Evolutionary conservation across 2,329 filamentous ascomycete species (phyloP).

Genomic region (Apiospora kogelbergensis): DNA sequence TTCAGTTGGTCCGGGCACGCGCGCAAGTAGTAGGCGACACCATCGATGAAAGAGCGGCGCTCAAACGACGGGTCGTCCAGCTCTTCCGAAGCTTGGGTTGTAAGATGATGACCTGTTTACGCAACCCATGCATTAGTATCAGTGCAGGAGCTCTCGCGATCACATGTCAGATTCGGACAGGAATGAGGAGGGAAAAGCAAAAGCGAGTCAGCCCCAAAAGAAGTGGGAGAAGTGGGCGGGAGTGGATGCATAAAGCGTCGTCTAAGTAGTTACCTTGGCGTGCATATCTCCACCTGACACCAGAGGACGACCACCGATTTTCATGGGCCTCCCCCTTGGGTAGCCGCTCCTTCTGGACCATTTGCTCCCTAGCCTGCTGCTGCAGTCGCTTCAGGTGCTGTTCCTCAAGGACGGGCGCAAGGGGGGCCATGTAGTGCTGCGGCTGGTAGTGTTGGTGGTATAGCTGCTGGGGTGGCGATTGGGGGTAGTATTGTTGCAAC

Average conservation of each 20-base stretch:
- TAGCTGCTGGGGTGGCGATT: background rate
- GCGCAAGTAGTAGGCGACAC: constrained; percentile 16
- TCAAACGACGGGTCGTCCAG: constrained; percentile 13
- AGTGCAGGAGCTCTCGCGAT: background rate
- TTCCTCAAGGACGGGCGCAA: constrained; percentile 1
- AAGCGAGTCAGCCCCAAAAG: background rate
- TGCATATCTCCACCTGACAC: constrained; percentile 18
- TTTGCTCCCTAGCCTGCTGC: background rate
- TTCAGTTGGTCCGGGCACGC: constrained; percentile 14
- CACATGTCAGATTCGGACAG: constrained; percentile 10
- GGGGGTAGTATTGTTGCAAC: background rate
- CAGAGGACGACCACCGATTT: constrained; percentile 13
- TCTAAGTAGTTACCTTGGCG: constrained; percentile 16
- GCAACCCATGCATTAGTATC: background rate
- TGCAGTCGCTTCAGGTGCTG: background rate
- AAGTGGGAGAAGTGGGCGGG: background rate
- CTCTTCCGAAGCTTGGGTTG: constrained; percentile 12
- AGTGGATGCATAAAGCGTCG: background rate
- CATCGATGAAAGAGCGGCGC: constrained; percentile 16
- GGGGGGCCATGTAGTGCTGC: background rate
- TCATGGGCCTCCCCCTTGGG: constrained; percentile 3
- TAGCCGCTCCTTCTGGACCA: background rate
- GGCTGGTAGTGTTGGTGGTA: background rate
- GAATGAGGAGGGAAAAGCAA: background rate
- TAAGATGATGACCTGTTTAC: constrained; percentile 14